Percentiles rank a stretch among this genome's conserved stretches.
phyloP scores from a whole-genome alignment of 352 stramenopile species.

The Blastocystis sp. region DNA sequence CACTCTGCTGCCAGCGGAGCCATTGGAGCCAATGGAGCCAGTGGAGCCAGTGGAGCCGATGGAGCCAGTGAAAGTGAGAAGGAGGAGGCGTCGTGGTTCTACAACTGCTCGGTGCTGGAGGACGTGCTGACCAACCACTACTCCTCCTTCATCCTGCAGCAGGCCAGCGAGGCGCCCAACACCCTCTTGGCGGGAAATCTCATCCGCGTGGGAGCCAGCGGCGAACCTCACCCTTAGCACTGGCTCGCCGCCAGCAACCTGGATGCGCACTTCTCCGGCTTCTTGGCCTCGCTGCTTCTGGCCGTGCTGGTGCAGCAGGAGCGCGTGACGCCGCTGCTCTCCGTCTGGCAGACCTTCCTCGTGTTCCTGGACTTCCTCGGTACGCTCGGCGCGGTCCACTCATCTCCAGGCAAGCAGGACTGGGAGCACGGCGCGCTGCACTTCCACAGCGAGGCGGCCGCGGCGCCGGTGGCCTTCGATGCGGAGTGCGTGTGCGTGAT shows the following conservation, averaged over 20 bases:
- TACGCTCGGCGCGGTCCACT: neutral
- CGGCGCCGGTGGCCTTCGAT: neutral
- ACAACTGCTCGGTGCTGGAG: slow-evolving; percentile 38
- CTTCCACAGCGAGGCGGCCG: neutral
- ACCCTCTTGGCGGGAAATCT: neutral
- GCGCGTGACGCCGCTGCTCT: neutral
- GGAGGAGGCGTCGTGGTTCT: slow-evolving; percentile 28
- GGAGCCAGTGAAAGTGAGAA: too few relatives aligned
- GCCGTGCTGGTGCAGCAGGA: neutral
- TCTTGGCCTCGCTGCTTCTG: slow-evolving; percentile 16
- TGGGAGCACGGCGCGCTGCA: neutral
- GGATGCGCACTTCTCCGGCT: slow-evolving; percentile 35
- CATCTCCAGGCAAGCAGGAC: slow-evolving; percentile 16
- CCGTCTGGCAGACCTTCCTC: slow-evolving; percentile 28
- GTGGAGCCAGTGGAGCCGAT: too few relatives aligned
- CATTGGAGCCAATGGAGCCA: too few relatives aligned
- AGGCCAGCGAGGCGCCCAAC: neutral
- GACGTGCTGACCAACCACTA: slow-evolving; percentile 43
- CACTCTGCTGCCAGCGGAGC: neutral
- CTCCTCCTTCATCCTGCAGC: neutral
- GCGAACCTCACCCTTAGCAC: neutral
- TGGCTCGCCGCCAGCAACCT: slow-evolving; percentile 28
- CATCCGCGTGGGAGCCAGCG: neutral
- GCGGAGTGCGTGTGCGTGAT: neutral
- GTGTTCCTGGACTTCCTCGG: slow-evolving; percentile 23